Conservation (phyloP, 352 stramenopile genomes). For the Phytophthora fragariaefolia region DNA sequence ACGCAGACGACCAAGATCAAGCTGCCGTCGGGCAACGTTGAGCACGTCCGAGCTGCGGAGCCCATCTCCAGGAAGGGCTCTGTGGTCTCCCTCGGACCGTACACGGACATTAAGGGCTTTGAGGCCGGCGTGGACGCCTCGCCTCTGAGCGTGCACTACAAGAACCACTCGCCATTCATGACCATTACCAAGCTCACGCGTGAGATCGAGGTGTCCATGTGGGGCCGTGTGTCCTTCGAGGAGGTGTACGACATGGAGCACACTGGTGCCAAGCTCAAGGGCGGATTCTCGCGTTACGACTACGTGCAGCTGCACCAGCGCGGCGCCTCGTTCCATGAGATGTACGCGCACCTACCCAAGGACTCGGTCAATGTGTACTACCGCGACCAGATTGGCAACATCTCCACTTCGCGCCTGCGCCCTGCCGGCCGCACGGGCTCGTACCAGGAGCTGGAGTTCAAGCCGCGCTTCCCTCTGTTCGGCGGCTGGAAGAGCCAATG, state of each 20-base stretch:
- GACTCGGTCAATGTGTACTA: slow-evolving; percentile 92
- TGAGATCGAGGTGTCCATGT: slow-evolving; percentile 92
- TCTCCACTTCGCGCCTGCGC: slow-evolving; percentile 84
- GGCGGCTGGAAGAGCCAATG: slow-evolving; percentile 91
- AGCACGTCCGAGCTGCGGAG: slow-evolving; percentile 67
- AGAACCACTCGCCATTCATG: slow-evolving; percentile 89
- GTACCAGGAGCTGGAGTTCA: slow-evolving; percentile 78
- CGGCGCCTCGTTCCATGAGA: slow-evolving; percentile 81
- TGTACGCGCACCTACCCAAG: slow-evolving; percentile 71
- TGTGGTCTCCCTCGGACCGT: slow-evolving; percentile 81
- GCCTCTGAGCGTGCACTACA: slow-evolving; percentile 73
- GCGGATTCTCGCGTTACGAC: slow-evolving; percentile 88
- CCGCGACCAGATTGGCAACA: slow-evolving; percentile 91
- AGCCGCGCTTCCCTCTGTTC: slow-evolving; percentile 89
- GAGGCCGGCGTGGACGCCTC: slow-evolving; percentile 30
- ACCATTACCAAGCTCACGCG: slow-evolving; percentile 85
- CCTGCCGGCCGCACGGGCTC: slow-evolving; percentile 40
- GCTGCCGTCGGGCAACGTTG: slow-evolving; percentile 72
- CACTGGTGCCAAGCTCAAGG: slow-evolving; percentile 85
- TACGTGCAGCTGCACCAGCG: slow-evolving; percentile 71
- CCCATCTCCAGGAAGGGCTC: slow-evolving; percentile 78
- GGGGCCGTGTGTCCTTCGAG: slow-evolving; percentile 87
- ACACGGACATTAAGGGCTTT: slow-evolving; percentile 63
- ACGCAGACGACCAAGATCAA: slow-evolving; percentile 90
- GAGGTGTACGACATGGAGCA: slow-evolving; percentile 90